These are phyloP conservation scores for Paraurostyla sp. DNA, from an alignment of 73 alveolate genomes.

Conservation along the genomic window DNA sequence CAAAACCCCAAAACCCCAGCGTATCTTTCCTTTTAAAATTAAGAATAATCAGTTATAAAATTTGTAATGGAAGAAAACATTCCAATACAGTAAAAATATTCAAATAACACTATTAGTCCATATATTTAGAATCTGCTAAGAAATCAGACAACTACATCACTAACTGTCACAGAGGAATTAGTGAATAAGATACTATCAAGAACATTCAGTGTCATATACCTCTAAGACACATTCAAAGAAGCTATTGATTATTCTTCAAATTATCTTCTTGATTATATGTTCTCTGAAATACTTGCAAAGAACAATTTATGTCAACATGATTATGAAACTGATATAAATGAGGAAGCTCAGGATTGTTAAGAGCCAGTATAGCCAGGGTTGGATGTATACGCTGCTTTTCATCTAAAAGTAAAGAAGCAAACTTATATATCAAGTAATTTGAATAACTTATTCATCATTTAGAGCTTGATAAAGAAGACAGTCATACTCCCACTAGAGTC, in stretches of 20 bases:
- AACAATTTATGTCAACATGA: background rate
- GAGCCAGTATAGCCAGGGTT: slow-evolving; percentile 11
- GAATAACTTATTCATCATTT: background rate
- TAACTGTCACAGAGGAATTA: background rate
- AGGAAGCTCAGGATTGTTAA: background rate
- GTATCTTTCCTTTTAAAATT: no score
- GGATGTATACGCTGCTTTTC: slow-evolving; percentile 44
- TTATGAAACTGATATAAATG: background rate
- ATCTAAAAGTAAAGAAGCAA: slow-evolving; percentile 11
- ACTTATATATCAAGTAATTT: slow-evolving; percentile 34
- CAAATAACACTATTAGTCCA: background rate
- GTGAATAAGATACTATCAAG: slow-evolving; percentile 2
- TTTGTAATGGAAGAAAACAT: background rate
- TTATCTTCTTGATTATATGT: background rate
- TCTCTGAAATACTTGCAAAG: background rate
- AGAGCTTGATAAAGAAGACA: background rate
- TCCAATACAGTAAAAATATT: background rate
- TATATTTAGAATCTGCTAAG: background rate
- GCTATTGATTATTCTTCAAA: background rate
- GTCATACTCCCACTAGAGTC: background rate
- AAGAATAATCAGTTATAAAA: background rate
- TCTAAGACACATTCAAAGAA: slow-evolving; percentile 26
- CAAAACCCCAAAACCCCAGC: no score
- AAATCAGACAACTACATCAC: background rate
- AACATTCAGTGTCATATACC: background rate